These are phyloP conservation scores for Durusdinium trenchii DNA, from an alignment of 73 alveolate species.

Conservation along the genomic window DNA sequence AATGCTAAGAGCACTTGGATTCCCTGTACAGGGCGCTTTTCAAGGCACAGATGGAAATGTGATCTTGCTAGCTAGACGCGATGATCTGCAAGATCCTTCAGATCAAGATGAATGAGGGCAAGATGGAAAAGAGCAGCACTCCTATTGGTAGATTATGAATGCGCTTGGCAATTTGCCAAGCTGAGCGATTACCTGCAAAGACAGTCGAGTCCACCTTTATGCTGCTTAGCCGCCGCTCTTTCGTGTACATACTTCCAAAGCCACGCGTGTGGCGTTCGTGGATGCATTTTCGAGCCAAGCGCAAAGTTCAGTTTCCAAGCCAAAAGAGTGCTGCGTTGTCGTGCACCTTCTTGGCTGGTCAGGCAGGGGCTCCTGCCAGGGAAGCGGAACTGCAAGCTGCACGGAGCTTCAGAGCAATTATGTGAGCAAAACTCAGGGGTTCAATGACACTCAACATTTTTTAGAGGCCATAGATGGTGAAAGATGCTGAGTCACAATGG, in stretches of 20 bases:
- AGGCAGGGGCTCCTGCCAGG: constrained; percentile 91
- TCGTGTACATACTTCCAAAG: background rate
- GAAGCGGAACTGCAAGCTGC: constrained; percentile 89
- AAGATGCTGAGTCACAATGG: background rate
- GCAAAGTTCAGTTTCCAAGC: background rate
- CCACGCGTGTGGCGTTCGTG: background rate
- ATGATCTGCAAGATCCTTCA: constrained; percentile 26
- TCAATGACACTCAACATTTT: too few relatives aligned
- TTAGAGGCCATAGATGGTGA: background rate
- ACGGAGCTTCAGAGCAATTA: background rate
- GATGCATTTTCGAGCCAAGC: constrained; percentile 8
- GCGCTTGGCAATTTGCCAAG: background rate
- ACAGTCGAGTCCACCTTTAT: background rate
- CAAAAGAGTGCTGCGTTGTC: background rate
- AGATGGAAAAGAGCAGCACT: background rate
- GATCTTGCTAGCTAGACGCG: constrained; percentile 27
- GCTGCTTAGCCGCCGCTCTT: background rate
- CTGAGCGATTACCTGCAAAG: too few relatives aligned
- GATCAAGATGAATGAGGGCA: constrained; percentile 23
- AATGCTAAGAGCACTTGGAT: constrained; percentile 75
- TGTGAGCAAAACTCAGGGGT: background rate
- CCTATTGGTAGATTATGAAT: background rate
- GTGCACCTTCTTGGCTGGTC: background rate
- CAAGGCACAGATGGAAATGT: constrained; percentile 31
- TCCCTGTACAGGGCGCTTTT: constrained; percentile 61